These are phyloP conservation scores for Phialophora verrucosa DNA, from an alignment of 2,329 filamentous ascomycete genomes.

Conservation along the genomic window DNA sequence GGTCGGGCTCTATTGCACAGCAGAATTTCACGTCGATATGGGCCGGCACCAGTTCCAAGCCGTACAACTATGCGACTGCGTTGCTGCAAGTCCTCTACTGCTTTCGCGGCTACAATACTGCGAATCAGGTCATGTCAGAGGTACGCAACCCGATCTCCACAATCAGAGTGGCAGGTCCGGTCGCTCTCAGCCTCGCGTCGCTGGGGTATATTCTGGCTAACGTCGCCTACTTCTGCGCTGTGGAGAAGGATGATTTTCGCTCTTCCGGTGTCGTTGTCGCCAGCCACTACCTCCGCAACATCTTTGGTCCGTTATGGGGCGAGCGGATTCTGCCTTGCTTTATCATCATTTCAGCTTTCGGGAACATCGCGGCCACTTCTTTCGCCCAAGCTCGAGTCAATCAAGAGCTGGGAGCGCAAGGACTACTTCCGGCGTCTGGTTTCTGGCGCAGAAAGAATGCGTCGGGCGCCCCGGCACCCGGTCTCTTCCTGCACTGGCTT, in stretches of 20 bases:
- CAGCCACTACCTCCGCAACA: slow-evolving; percentile 62
- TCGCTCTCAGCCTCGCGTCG: slow-evolving; percentile 60
- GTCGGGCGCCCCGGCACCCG: slow-evolving; percentile 68
- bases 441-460: slow-evolving; percentile 73
- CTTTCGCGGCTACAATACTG: slow-evolving; percentile 61
- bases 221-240: slow-evolving; percentile 64
- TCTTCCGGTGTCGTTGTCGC: slow-evolving; percentile 62
- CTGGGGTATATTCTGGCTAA: slow-evolving; percentile 64
- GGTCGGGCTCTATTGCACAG: slow-evolving; percentile 7
- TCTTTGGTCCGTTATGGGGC: slow-evolving; percentile 53
- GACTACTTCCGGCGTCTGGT: slow-evolving; percentile 66
- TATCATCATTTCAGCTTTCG: slow-evolving; percentile 60
- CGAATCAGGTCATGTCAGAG: slow-evolving; percentile 64
- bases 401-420: slow-evolving; percentile 70
- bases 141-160: slow-evolving; percentile 63
- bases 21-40: slow-evolving; percentile 43
- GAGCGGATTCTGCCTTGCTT: slow-evolving; percentile 53
- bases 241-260: slow-evolving; percentile 61
- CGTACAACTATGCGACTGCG: slow-evolving; percentile 49
- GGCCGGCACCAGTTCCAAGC: slow-evolving; percentile 43
- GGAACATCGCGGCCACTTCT: slow-evolving; percentile 64
- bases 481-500: slow-evolving; percentile 49
- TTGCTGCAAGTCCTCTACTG: slow-evolving; percentile 62
- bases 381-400: slow-evolving; percentile 62
- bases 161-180: slow-evolving; percentile 61